phyloP scores from a whole-genome alignment of 768 basidiomycete species.

The Leccinum rimulosum region DNA sequence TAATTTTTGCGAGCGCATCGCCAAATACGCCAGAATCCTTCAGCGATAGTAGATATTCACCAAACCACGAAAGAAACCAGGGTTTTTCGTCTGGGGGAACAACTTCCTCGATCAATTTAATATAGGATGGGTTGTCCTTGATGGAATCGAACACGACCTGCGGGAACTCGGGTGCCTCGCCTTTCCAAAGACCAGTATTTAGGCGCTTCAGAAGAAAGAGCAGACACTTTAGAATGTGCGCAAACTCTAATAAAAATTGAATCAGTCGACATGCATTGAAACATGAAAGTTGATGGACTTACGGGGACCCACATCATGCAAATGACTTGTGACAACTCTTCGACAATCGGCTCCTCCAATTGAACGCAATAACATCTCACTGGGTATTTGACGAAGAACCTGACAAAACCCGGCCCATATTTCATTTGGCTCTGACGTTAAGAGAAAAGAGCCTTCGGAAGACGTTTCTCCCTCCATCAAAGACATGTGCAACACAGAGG shows the following conservation, averaged over 20 bases:
- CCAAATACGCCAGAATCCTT: slow-evolving; percentile 46
- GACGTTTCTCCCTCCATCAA: slow-evolving; percentile 6
- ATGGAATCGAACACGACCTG: slow-evolving; percentile 79
- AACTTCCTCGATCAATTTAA: slow-evolving; percentile 41
- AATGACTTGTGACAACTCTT: slow-evolving; percentile 56
- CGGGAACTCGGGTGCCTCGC: slow-evolving; percentile 69
- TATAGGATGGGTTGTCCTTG: slow-evolving; percentile 69
- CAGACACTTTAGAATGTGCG: slow-evolving; percentile 55
- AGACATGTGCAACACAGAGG: neutral
- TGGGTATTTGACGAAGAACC: slow-evolving; percentile 55
- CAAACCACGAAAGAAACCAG: slow-evolving; percentile 64
- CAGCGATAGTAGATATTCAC: slow-evolving; percentile 59
- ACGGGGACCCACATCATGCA: slow-evolving; percentile 61
- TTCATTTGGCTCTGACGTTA: slow-evolving; percentile 39
- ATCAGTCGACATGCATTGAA: neutral
- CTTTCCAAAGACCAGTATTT: slow-evolving; percentile 60
- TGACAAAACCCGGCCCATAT: slow-evolving; percentile 52
- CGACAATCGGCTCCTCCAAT: slow-evolving; percentile 43
- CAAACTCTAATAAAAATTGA: slow-evolving; percentile 48
- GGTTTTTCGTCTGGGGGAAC: slow-evolving; percentile 35
- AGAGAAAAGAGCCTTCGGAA: slow-evolving; percentile 18
- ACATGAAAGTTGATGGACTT: slow-evolving; percentile 33
- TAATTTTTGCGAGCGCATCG: slow-evolving; percentile 70
- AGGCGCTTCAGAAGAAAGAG: slow-evolving; percentile 58
- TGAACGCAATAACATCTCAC: slow-evolving; percentile 36